These are phyloP conservation scores for Volvox africanus DNA, from an alignment of 139 green algal genomes.

Conservation along the genomic window DNA sequence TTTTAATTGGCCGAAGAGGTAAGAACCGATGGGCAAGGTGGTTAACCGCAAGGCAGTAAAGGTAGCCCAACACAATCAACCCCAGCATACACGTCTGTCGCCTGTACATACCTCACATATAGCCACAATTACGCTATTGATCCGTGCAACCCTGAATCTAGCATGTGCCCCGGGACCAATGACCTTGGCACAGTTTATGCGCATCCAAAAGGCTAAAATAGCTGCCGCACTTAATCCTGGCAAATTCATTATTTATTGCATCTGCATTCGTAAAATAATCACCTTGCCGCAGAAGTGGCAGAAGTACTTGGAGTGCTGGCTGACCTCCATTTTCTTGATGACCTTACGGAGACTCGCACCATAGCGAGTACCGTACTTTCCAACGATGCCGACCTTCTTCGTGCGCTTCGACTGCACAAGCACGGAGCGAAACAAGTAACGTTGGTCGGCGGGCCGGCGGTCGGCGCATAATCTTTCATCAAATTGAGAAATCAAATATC, in stretches of 20 bases:
- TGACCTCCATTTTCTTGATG: constrained; percentile 99
- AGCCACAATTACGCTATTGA: too few relatives aligned
- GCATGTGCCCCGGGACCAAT: too few relatives aligned
- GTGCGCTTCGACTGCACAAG: constrained; percentile 94
- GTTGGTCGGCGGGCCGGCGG: constrained; percentile 10
- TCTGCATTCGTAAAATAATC: background rate
- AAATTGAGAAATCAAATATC: background rate
- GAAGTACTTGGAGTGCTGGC: constrained; percentile 99
- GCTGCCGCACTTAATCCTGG: too few relatives aligned
- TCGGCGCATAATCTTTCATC: background rate
- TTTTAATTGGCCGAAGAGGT: too few relatives aligned
- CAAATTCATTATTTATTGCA: background rate
- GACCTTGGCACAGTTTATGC: too few relatives aligned
- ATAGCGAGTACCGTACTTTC: constrained; percentile 99
- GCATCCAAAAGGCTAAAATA: too few relatives aligned
- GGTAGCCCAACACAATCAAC: too few relatives aligned
- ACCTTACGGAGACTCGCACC: constrained; percentile 93
- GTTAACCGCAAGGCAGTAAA: too few relatives aligned
- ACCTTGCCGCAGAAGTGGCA: constrained; percentile 99
- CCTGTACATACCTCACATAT: too few relatives aligned
- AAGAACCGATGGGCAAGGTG: too few relatives aligned
- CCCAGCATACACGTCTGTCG: too few relatives aligned
- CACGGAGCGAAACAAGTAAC: background rate
- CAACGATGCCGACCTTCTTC: constrained; percentile 99
- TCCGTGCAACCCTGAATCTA: too few relatives aligned